Conservation (phyloP, 495 filamentous ascomycete genomes). For the Podospora conica region DNA sequence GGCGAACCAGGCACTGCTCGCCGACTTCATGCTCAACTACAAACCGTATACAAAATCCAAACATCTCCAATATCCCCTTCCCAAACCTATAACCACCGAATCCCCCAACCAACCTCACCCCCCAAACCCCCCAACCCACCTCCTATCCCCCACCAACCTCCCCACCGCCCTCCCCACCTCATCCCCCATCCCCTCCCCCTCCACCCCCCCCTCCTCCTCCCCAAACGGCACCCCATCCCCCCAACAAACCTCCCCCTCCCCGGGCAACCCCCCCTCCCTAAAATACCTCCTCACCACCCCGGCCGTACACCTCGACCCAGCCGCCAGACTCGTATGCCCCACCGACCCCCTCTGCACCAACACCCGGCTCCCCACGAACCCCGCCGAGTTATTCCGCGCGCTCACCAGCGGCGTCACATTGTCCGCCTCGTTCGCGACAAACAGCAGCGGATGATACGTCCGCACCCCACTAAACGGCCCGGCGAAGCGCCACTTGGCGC, state of each 20-base stretch:
- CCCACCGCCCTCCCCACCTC: conserved; percentile 5
- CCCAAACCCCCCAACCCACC: neutral
- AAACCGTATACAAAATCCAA: too few species aligned
- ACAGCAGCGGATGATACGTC: conserved; percentile 50
- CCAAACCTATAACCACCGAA: too few species aligned
- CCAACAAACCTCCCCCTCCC: conserved; percentile 27
- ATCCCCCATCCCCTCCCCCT: neutral
- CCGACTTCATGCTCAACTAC: too few species aligned
- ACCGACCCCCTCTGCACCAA: conserved; percentile 47
- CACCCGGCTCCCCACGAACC: conserved; percentile 47
- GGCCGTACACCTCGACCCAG: conserved; percentile 31
- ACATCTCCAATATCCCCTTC: neutral
- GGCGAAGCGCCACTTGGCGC: conserved; percentile 49
- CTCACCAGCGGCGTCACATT: conserved; percentile 49
- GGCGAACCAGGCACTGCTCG: too few species aligned
- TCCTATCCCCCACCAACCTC: conserved; percentile 3
- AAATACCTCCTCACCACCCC: conserved; percentile 31
- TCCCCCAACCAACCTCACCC: neutral
- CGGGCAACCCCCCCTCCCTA: conserved; percentile 29
- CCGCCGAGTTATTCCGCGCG: conserved; percentile 44
- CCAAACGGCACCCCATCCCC: conserved; percentile 24
- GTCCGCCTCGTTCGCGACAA: conserved; percentile 50
- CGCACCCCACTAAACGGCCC: conserved; percentile 40
- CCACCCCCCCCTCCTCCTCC: neutral
- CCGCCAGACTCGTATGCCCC: conserved; percentile 38